A percentile compares a stretch with the other conserved stretches of the same genome.
Conservation (phyloP, 495 filamentous ascomycete genomes). For the Penicillium coffeae region DNA sequence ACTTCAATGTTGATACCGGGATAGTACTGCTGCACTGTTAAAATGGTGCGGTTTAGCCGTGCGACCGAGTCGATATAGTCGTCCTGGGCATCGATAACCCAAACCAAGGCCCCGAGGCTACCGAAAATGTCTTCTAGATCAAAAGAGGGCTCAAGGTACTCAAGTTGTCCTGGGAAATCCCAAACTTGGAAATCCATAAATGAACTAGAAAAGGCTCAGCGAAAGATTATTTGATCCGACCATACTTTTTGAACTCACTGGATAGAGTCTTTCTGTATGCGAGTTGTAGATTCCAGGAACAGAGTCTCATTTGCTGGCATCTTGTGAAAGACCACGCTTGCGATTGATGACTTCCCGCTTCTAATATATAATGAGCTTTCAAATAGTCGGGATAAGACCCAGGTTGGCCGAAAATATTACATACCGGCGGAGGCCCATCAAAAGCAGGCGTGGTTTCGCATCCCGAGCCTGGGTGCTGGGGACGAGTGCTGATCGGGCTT, state of each 20-base stretch:
- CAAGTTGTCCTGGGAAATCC: conserved; percentile 93
- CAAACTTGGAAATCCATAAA: conserved; percentile 99
- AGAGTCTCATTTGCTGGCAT: conserved; percentile 92
- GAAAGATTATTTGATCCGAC: too few relatives aligned
- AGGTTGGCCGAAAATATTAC: not conserved
- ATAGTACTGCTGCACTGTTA: conserved; percentile 80
- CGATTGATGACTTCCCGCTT: conserved; percentile 96
- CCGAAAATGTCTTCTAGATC: conserved; percentile 92
- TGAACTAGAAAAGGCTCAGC: too few relatives aligned
- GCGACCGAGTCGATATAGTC: conserved; percentile 88
- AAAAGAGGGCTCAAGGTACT: conserved; percentile 78
- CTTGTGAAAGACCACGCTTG: conserved; percentile 96
- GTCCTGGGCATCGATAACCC: conserved; percentile 98
- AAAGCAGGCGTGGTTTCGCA: conserved; percentile 77
- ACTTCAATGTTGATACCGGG: conserved; percentile 93
- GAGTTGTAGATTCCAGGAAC: conserved; percentile 88
- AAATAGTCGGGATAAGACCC: not conserved
- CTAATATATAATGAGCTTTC: conserved; percentile 40
- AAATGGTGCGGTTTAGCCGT: conserved; percentile 79
- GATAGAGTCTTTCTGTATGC: conserved; percentile 87
- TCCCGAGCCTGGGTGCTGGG: conserved; percentile 36
- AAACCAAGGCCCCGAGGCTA: conserved; percentile 88
- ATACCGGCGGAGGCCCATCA: conserved; percentile 95
- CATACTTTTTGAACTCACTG: conserved; percentile 75
- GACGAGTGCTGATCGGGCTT: conserved; percentile 25